Evolutionary conservation across 306 rosid genomes (phyloP), one percentile per base, ranked within the genome.

Genomic region (Clitoria ternatea): DNA sequence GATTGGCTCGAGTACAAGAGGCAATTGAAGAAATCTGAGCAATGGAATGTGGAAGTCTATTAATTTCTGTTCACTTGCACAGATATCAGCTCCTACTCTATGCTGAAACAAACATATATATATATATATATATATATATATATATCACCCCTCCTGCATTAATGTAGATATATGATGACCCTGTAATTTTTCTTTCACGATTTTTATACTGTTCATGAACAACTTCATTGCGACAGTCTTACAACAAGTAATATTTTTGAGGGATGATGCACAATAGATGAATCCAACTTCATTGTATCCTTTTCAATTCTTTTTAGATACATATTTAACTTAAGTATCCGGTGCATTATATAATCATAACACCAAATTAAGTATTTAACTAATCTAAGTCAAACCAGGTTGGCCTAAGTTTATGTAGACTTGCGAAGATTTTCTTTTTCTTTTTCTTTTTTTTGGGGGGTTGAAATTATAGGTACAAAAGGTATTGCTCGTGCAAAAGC

Each of bases 1-100:
- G 93, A 89, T 70, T 91, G 97, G 97, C 0, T 4, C 27, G 97
- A 92, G 11, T 87, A 92, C 95, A 92, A 87, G 72, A 89, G 69
- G 79, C 79, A 86, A 66, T 83, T 92, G 94, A 92, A 92, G 96
- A 92, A 79, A 52, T 74, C 92, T 68, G 98, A 89, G 84, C 96
- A 86, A 86, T 92, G 98, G 98, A 92, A 92, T 74, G 98, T 92
- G 36, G 98, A 92, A 86, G 98, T 92, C 44, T 92, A 92, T 81
- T 92, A 86, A 81, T 81, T 85, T 76, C 70, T 67, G 44, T 64
- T 64, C 74, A 70, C 35, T 22, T 73, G 77, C 83, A 84, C 87
- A 85, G 65, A 84, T 56, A 39, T 77, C 33, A 54, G 65, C 24
- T 54, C 69, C 70, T 22, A 47, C 66, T 81, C 74, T 36, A 53